Base-by-base conservation (phyloP, 169 alveolate genomes). In the Cryptosporidium sp. region DNA sequence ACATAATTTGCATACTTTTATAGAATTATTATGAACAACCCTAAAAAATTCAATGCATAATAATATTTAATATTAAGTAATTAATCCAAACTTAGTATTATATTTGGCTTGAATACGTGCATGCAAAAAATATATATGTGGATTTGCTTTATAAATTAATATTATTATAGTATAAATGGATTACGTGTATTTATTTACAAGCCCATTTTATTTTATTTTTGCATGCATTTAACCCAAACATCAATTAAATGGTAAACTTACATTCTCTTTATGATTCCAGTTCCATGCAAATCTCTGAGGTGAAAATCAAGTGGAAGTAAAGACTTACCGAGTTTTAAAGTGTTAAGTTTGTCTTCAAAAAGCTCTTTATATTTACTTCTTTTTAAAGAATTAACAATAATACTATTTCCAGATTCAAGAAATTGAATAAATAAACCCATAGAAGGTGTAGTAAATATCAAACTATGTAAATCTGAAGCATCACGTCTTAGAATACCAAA, bases 341-440 rank as follows among this genome's bases (percentile, higher is more conserved):
- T 37, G 21, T 62, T 1, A 14, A 80, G n/a, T 65, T 62, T 58
- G 21, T 80, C 89, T 41, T 62, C 69, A 16, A 52, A 43, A 9
- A 41, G 35, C 39, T 80, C 89, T n/a, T 80, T 61, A 45, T 80
- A 39, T 37, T 65, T 80, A 29, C 39, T 62, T 18, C 75, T 80
- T 65, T 35, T 80, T 37, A 80, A 18, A 23, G 75, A 29, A 43
- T 21, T 41, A 29, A 80, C n/a, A n/a, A 80, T 62, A 1, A 21
- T 8, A 12, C 41, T 58, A 48, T 80, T 80, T n/a, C 89, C 89
- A 62, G 55, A 45, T n/a, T 80, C 89, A 37, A 80, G 89, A 43
- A 26, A 65, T 14, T 80, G 48, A n/a, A 80, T 67, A 39, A 80
- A 80, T 33, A 59, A 39, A 1, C 89, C 89, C 89, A 80, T 80